Evolutionary conservation across 768 basidiomycete genomes (phyloP).

Genomic region (Ramaria rubella): DNA sequence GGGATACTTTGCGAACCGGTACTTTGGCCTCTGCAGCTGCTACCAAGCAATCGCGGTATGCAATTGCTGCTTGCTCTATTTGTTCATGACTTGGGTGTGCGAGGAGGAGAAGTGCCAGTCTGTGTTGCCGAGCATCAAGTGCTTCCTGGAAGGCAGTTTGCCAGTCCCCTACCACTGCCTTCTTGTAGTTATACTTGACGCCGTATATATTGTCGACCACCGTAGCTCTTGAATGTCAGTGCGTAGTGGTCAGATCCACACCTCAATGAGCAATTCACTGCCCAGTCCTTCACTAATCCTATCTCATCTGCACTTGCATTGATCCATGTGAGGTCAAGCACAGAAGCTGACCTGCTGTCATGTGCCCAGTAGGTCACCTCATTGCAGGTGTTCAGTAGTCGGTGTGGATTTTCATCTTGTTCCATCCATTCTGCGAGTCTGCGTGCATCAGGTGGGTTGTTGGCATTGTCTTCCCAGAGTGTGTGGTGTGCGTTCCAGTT

Average conservation of each 20-base stretch:
- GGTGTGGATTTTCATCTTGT: not conserved
- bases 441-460: slow-evolving; percentile 10
- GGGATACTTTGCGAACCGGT: slow-evolving; percentile 17
- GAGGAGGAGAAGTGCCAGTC: not conserved
- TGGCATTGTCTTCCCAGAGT: slow-evolving; percentile 17
- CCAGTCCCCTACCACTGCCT: not conserved
- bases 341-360: not conserved
- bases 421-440: not conserved
- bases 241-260: too few relatives aligned
- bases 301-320: not conserved
- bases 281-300: not conserved
- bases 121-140: not conserved
- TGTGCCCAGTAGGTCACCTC: not conserved
- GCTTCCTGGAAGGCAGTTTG: not conserved
- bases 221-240: not conserved
- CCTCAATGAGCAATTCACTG: not conserved
- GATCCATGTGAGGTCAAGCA: too few relatives aligned
- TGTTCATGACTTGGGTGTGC: not conserved
- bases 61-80: slow-evolving; percentile 1
- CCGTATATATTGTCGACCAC: not conserved
- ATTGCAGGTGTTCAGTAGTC: not conserved
- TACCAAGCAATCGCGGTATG: not conserved
- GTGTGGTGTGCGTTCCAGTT: slow-evolving; percentile 25
- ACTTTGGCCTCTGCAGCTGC: slow-evolving; percentile 15
- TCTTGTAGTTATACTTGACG: slow-evolving; percentile 6